Base-by-base conservation (phyloP, 2,329 filamentous ascomycete genomes). In the Monosporascus ibericus region DNA sequence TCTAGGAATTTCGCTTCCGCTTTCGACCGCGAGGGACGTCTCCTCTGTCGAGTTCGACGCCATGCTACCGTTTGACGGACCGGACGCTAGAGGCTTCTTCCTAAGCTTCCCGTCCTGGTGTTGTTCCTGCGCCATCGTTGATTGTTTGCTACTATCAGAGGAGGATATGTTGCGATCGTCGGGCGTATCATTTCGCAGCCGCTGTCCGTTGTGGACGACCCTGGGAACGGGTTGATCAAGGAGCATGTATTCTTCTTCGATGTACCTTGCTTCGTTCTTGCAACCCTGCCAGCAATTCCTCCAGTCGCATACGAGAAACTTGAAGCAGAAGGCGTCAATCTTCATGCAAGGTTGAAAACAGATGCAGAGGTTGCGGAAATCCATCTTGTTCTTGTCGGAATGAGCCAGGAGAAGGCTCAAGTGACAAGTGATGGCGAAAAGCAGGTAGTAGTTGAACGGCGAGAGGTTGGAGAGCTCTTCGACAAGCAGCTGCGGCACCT, bases 271-370 rank as follows among this genome's bases (percentile, higher is more conserved):
- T 70, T 97, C 92, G 14, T 88, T 95, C 75, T 86, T 91, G 74
- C 92, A 97, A 8, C 92, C 92, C 68, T 94, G 91, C 92, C 92
- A 97, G 73, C 92, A 97, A 61, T 95, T 87, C 61, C 91, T 86
- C 92, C 92, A 97, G 67, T 97, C 88, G 65, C 90, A 90, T 20
- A 97, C 92, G 14, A 97, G 78, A 59, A 96, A 96, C 63, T 92
- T 90, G 79, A 97, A 97, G 68, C 90, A 95, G 68, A 92, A 95
- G 1, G 86, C 86, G 64, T 97, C 92, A 54, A 97, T 94, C 72
- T 92, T 95, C 82, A 97, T 90, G 70, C 91, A 95, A 3, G 92
- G 92, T 70, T 96, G 91, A 71, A 96, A 96, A 74, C 92, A 97
- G 62, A 96, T 95, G 72, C 91, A 95, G 24, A 97, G 76, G 60